Percentiles rank a stretch among this genome's conserved stretches.
Conservation (phyloP, 768 basidiomycete species). For the Tremella fuciformis region DNA sequence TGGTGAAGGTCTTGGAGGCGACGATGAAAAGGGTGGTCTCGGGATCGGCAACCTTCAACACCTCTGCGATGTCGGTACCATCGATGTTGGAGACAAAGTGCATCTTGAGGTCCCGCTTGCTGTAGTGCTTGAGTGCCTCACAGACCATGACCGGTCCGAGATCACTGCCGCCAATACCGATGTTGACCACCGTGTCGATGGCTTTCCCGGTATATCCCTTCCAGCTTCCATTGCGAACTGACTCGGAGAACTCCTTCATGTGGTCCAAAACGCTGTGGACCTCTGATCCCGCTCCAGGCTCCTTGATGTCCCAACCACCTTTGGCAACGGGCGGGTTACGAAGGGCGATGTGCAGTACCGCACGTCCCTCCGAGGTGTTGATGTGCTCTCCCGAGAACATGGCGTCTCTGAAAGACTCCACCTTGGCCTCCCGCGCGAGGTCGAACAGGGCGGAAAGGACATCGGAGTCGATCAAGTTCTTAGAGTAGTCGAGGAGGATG, state of each 20-base stretch:
- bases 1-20: constrained; percentile 98
- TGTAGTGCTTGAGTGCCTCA: constrained; percentile 90
- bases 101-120: constrained; percentile 78
- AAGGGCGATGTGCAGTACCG: constrained; percentile 91
- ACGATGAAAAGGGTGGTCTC: constrained; percentile 96
- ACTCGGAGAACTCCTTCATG: constrained; percentile 83
- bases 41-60: constrained; percentile 71
- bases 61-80: constrained; percentile 93
- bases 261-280: constrained; percentile 79
- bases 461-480: constrained; percentile 86
- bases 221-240: constrained; percentile 81
- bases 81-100: constrained; percentile 98
- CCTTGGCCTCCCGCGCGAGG: constrained; percentile 78
- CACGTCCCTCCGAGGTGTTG: constrained; percentile 97
- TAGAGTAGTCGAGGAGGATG: constrained; percentile 93
- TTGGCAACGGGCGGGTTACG: constrained; percentile 62
- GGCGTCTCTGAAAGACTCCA: constrained; percentile 79
- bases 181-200: constrained; percentile 94
- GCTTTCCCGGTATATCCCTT: constrained; percentile 96
- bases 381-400: constrained; percentile 97
- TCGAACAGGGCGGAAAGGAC: constrained; percentile 73
- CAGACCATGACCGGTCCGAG: constrained; percentile 99
- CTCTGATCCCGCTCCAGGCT: constrained; percentile 71
- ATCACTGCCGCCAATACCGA: constrained; percentile 98
- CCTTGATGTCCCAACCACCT: constrained; percentile 71